Evolutionary conservation across 2,329 filamentous ascomycete genomes (phyloP), one percentile per base, ranked within the genome.

Genomic region (Mycosphaerella sp.): DNA sequence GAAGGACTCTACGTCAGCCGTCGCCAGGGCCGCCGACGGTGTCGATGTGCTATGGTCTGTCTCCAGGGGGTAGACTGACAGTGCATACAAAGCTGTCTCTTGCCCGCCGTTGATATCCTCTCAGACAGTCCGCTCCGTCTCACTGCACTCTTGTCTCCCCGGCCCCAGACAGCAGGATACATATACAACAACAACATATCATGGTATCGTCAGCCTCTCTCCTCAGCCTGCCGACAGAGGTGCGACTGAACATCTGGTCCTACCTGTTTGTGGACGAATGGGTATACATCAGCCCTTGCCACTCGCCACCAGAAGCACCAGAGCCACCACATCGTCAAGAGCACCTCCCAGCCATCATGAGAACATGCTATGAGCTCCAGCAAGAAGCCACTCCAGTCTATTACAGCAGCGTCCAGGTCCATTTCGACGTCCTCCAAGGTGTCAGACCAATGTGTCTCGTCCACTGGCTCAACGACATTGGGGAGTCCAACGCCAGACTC

Each of bases 401-500:
- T 42, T 59, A 52, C 49, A 43, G 49, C 41, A 57, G 52, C n/a
- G 18, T 59, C 25, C 48, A 47, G 25, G 48, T 59, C 16, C 52
- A 42, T 14, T 52, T 54, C 41, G 53, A 55, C 16, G 30, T 59
- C 5, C 34, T 37, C 35, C 40, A 43, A 18, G 36, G 41, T 1
- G 17, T 43, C 12, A 28, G 30, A 9, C 40, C 50, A 1, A 13
- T 30, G 6, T 39, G 44, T 2, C 44, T 59, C 18, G 42, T 50
- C 34, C 32, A 42, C 21, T 59, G 55, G 53, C 45, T 59, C 4
- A 30, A 54, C 4, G 14, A 41, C 3, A 52, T 56, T 13, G 57
- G 57, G 10, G 49, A 52, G 2, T 12, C 27, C 14, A 52, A 54
- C 21, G 49, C 40, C 10, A 35, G 37, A 28, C 50, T 58, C 1